Evolutionary conservation across 2,329 filamentous ascomycete species (phyloP), one percentile per base, ranked within the genome.

Genomic region (Escovopsis weberi): DNA sequence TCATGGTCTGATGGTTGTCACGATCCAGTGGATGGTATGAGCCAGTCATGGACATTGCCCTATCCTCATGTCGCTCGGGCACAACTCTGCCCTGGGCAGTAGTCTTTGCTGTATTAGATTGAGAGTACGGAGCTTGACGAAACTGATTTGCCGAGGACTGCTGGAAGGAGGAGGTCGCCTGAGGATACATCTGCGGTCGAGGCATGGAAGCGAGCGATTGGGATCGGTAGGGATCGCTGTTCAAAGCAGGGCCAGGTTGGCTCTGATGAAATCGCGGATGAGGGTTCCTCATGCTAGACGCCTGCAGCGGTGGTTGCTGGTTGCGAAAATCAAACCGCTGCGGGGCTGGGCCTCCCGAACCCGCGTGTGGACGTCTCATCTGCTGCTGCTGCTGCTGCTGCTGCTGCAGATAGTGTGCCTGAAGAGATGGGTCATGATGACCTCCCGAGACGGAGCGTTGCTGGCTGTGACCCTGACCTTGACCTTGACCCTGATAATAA

Each of bases 1-100:
- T 94, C 77, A 89, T 93, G 6, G 88, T 95, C 62, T 95, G 89
- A 59, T 91, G 82, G 37, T 87, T 69, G 54, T 84, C 82, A 47
- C 75, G 73, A 52, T 93, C 85, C 42, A 82, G 72, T 3, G 80
- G 72, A 51, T 86, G 59, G 46, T 66, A 70, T 18, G 60, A 84
- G 9, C 84, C 85, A 5, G 82, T 91, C 81, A 98, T 82, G 38
- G 89, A 94, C 91, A 96, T 96, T 48, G 91, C 80, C 45, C 91
- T 78, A 61, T 96, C 89, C 54, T 93, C 85, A 47, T 88, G 83
- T 42, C 89, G 79, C 57, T 95, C 88, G 1, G 91, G 91, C 8
- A 98, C 87, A 33, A 91, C 71, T 47, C 91, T 77, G 30, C 91
- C 91, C 59, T 95, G 88, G 8, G 88, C 85, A 3, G 91, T 98